A percentile compares a stretch with the other conserved stretches of the same genome.
Conservation (phyloP, 441 rosid genomes). For the Erysimum cheiri region DNA sequence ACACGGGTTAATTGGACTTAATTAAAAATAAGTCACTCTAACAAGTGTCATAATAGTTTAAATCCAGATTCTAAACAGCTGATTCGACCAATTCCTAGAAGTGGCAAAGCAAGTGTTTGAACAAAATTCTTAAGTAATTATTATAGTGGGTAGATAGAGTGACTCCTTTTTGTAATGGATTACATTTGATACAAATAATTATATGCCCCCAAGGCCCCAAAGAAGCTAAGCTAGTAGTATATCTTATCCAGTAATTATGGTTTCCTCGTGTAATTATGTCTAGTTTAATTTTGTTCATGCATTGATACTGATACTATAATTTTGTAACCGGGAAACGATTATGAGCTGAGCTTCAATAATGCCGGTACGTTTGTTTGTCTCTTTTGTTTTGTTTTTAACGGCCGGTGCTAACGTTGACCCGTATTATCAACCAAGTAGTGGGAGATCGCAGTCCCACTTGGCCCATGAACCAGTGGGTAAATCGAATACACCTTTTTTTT, state of each 20-base stretch:
- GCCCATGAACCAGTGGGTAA: constrained; percentile 15
- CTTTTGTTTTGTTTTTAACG: not conserved
- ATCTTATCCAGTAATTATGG: constrained; percentile 25
- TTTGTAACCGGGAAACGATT: not conserved
- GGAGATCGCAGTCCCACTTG: constrained; percentile 37
- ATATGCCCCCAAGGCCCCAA: not conserved
- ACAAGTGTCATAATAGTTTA: constrained; percentile 20
- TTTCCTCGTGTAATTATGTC: not conserved
- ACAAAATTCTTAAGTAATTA: not conserved
- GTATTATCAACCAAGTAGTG: constrained; percentile 25
- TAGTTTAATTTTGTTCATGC: not conserved
- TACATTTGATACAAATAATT: constrained; percentile 1
- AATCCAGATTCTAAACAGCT: constrained; percentile 24
- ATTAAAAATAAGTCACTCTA: not conserved
- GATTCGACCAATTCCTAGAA: constrained; percentile 17
- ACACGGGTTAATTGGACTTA: not conserved
- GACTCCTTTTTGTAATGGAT: constrained; percentile 19
- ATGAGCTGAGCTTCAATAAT: constrained; percentile 9
- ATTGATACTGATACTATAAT: not conserved
- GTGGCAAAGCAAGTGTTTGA: constrained; percentile 19
- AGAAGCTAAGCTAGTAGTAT: not conserved
- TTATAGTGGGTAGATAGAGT: constrained; percentile 21
- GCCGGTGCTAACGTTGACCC: constrained; percentile 21
- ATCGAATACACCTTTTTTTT: constrained; percentile 14
- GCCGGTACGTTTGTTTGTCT: not conserved